Percentiles rank a stretch among this genome's conserved stretches.
Evolutionary conservation across 2,329 filamentous ascomycete genomes (phyloP).

Genomic region (Sarocladium strictum): DNA sequence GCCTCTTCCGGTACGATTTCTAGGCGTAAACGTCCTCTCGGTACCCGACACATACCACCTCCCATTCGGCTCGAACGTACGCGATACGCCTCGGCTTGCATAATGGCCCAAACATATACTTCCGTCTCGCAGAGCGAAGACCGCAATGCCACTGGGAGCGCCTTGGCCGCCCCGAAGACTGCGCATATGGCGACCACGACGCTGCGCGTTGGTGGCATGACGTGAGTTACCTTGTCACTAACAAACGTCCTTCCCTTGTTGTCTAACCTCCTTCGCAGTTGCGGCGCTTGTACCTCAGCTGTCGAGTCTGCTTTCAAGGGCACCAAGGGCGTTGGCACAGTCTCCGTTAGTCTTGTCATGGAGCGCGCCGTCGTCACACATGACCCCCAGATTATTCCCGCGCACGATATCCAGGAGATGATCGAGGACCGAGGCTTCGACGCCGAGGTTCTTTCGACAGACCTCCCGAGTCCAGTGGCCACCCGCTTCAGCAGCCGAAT

Average conservation of each 20-base stretch:
- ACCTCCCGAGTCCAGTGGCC: constrained; percentile 54
- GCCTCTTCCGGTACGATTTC: not conserved
- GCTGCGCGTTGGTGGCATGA: constrained; percentile 83
- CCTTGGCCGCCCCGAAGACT: constrained; percentile 25
- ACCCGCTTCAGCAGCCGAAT: constrained; percentile 25
- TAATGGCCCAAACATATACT: constrained; percentile 47
- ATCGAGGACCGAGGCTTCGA: constrained; percentile 93
- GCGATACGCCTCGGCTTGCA: not conserved
- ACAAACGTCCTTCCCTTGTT: constrained; percentile 1
- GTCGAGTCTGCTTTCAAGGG: constrained; percentile 86
- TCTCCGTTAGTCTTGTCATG: constrained; percentile 91
- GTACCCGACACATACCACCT: not conserved
- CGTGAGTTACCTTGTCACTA: constrained; percentile 39
- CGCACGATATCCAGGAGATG: constrained; percentile 73
- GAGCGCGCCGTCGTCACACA: constrained; percentile 93
- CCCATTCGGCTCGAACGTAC: not conserved
- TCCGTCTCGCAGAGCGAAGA: constrained; percentile 37
- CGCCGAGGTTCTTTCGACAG: constrained; percentile 78
- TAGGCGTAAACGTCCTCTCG: not conserved
- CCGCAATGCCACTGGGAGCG: constrained; percentile 15
- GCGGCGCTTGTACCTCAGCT: constrained; percentile 92
- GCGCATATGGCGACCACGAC: constrained; percentile 83
- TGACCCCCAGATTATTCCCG: constrained; percentile 66
- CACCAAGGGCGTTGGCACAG: constrained; percentile 73
- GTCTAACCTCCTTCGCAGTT: constrained; percentile 42